Evolutionary conservation across 1,139 yeast genomes (phyloP).

Genomic region (Scheffersomyces segobiensis): DNA sequence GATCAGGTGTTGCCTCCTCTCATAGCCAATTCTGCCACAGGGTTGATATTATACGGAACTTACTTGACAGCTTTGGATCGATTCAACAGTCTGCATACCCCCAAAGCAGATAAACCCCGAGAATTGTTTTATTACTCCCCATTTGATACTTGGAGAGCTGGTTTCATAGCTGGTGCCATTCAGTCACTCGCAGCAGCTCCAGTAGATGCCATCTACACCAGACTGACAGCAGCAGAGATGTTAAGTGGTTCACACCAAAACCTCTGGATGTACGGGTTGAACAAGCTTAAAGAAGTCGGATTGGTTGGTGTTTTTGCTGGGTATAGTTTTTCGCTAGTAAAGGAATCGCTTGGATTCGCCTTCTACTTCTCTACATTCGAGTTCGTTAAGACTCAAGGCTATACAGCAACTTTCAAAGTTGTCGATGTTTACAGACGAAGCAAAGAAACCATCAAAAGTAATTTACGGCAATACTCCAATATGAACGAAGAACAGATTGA

Average conservation of each 20-base stretch:
- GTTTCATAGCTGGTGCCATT: conserved; percentile 79
- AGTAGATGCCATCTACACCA: conserved; percentile 82
- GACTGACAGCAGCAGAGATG: conserved; percentile 76
- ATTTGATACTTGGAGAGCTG: conserved; percentile 72
- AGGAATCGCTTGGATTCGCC: conserved; percentile 87
- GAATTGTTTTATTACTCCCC: conserved; percentile 27
- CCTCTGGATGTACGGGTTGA: conserved; percentile 73
- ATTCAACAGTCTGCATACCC: conserved; percentile 9
- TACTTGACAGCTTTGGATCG: conserved; percentile 58
- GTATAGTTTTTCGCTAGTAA: conserved; percentile 68
- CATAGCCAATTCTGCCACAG: conserved; percentile 83
- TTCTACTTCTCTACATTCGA: conserved; percentile 85
- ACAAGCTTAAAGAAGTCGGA: conserved; percentile 73
- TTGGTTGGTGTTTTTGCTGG: conserved; percentile 89
- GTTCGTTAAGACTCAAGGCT: conserved; percentile 69
- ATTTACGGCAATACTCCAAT: conserved; percentile 21
- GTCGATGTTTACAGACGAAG: conserved; percentile 54
- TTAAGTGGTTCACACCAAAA: conserved; percentile 68
- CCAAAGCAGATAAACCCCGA: conserved; percentile 5
- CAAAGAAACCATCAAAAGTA: conserved; percentile 23
- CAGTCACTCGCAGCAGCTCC: conserved; percentile 96
- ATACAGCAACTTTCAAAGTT: conserved; percentile 57
- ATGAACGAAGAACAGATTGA: conserved; percentile 27
- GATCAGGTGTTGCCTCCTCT: conserved; percentile 84
- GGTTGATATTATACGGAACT: conserved; percentile 79